A percentile compares a stretch with the other conserved stretches of the same genome.
Conservation (phyloP, 2,329 filamentous ascomycete species). For the Cercospora canescens region DNA sequence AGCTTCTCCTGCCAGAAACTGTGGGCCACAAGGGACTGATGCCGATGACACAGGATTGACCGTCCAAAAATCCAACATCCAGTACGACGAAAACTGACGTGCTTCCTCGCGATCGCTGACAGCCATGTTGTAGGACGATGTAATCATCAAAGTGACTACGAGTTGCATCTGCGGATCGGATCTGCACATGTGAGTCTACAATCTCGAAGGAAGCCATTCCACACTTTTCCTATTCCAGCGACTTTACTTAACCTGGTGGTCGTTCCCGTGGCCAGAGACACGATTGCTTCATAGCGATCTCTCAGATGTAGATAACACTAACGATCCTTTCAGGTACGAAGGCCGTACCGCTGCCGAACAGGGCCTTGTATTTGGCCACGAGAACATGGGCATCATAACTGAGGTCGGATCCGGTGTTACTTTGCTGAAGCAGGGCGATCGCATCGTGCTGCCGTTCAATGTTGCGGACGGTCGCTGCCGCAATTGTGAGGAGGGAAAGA, state of each 20-base stretch:
- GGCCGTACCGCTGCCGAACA: constrained; percentile 63
- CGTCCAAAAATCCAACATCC: constrained; percentile 61
- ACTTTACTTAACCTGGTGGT: no score
- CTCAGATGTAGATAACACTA: constrained; percentile 47
- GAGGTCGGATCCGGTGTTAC: constrained; percentile 62
- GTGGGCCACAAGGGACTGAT: constrained; percentile 19
- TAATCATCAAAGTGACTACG: constrained; percentile 66
- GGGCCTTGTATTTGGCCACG: constrained; percentile 54
- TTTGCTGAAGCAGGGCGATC: constrained; percentile 61
- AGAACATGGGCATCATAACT: constrained; percentile 32
- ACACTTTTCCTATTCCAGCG: not conserved
- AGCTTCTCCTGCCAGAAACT: constrained; percentile 25
- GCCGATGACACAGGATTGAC: not conserved
- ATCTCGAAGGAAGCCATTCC: no score
- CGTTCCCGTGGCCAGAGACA: constrained; percentile 45
- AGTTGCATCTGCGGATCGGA: constrained; percentile 45
- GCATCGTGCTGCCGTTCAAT: constrained; percentile 66
- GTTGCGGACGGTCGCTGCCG: constrained; percentile 64
- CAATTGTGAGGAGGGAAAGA: constrained; percentile 65
- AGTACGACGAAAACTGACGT: not conserved
- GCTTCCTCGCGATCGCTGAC: not conserved
- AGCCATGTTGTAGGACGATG: constrained; percentile 52
- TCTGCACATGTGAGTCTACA: constrained; percentile 33
- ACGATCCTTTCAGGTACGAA: constrained; percentile 48
- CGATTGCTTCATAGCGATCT: constrained; percentile 29